These are phyloP conservation scores for Salix koriyanagi DNA, from an alignment of 345 rosid species.

Conservation along the genomic window DNA sequence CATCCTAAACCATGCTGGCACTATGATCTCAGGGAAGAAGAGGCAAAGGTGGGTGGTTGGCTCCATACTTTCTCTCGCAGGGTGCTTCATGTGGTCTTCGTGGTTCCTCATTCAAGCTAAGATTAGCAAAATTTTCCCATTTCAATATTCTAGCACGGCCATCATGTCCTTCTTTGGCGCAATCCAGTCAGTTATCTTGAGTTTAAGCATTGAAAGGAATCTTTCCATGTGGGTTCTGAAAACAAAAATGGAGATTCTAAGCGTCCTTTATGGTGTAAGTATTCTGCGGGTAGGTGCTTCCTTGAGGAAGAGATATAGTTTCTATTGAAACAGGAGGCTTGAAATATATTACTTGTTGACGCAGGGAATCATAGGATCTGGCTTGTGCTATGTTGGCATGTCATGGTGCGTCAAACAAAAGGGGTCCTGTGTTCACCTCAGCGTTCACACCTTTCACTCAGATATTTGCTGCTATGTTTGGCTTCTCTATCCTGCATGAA, in stretches of 20 bases:
- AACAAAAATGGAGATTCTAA: slow-evolving; percentile 13
- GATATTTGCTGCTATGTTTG: slow-evolving; percentile 28
- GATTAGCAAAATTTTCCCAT: slow-evolving; percentile 18
- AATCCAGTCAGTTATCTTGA: slow-evolving; percentile 13
- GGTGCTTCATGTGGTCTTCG: slow-evolving; percentile 19
- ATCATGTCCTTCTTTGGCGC: slow-evolving; percentile 20
- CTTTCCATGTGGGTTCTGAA: slow-evolving; percentile 19
- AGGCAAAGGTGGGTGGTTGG: slow-evolving; percentile 19
- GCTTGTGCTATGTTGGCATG: slow-evolving; percentile 27
- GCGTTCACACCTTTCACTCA: slow-evolving; percentile 28
- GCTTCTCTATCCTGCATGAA: slow-evolving; percentile 22
- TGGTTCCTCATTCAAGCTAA: slow-evolving; percentile 29
- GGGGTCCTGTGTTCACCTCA: slow-evolving; percentile 30
- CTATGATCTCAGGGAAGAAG: not conserved
- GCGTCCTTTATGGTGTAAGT: slow-evolving; percentile 16
- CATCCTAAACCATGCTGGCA: not conserved
- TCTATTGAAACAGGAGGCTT: not conserved
- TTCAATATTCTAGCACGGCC: slow-evolving; percentile 22
- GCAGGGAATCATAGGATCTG: slow-evolving; percentile 30
- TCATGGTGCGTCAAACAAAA: slow-evolving; percentile 31
- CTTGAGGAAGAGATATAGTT: not conserved
- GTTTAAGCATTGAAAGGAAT: slow-evolving; percentile 7
- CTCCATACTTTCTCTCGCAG: slow-evolving; percentile 20
- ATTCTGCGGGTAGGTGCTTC: not conserved
- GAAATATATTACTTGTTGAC: not conserved